Base-by-base conservation (phyloP, 1,284 basidiomycete species). In the Ceratobasidium sp. region DNA sequence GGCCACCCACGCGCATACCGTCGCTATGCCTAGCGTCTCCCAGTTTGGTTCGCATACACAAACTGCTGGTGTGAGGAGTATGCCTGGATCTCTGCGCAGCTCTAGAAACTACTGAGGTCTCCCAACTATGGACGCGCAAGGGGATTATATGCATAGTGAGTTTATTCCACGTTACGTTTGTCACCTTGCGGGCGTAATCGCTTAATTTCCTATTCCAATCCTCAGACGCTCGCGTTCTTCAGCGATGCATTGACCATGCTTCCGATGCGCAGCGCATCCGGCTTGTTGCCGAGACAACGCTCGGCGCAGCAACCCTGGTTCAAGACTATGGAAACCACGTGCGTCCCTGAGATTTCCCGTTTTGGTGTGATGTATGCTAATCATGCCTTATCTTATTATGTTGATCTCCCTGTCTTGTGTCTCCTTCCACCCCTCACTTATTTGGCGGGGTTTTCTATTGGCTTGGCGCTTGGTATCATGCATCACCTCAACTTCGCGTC, bases 321-420 rank as follows among this genome's bases (percentile, higher is more conserved):
- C 98, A 99, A 87, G 98, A 99, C 85, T 97, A 99, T 83, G 97
- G 96, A 82, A 96, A 97, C 87, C 97, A 97, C 82, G 95, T 96
- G 82, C 84, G 92, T 87, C 6, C 6, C 13, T 26, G 6, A 5
- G 20, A 9, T 17, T 40, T 15, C n/a, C n/a, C n/a, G n/a, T n/a
- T n/a, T n/a, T n/a, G n/a, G n/a, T n/a, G n/a, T n/a, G n/a, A n/a
- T n/a, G n/a, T n/a, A n/a, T n/a, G n/a, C n/a, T n/a, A n/a, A n/a
- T n/a, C n/a, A n/a, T n/a, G n/a, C n/a, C n/a, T n/a, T n/a, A n/a
- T n/a, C n/a, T n/a, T n/a, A n/a, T n/a, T n/a, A n/a, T n/a, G n/a
- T n/a, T n/a, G n/a, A n/a, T n/a, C n/a, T n/a, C n/a, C n/a, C n/a
- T n/a, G n/a, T n/a, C n/a, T n/a, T n/a, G n/a, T n/a, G n/a, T n/a